Evolutionary conservation across 495 filamentous ascomycete species (phyloP).

Genomic region (Sphaerosporella brunnea): DNA sequence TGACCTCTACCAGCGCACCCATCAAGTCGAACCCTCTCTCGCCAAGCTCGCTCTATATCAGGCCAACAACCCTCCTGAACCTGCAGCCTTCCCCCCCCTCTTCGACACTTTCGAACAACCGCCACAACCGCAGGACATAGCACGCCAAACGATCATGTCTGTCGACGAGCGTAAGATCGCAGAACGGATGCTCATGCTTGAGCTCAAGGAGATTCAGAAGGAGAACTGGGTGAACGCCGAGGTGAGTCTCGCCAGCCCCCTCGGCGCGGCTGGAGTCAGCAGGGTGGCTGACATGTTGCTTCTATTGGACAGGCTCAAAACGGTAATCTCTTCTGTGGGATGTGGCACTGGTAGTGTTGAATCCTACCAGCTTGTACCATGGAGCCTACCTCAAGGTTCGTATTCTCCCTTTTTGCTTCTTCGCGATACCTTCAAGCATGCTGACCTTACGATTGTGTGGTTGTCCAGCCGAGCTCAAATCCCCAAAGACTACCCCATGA

Average conservation of each 20-base stretch:
- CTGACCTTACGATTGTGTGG: background rate
- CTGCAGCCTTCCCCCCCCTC: too few relatives aligned
- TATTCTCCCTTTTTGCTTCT: conserved; percentile 7
- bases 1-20: too few relatives aligned
- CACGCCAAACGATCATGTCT: conserved; percentile 19
- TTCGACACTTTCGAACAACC: too few relatives aligned
- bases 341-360: conserved; percentile 77
- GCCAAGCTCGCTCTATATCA: too few relatives aligned
- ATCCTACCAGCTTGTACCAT: conserved; percentile 76
- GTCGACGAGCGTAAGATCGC: conserved; percentile 31
- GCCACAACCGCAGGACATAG: too few relatives aligned
- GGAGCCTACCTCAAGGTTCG: conserved; percentile 70
- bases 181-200: conserved; percentile 72
- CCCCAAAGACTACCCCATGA: conserved; percentile 73
- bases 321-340: conserved; percentile 70
- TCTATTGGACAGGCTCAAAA: conserved; percentile 36
- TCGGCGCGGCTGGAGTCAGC: background rate
- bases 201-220: conserved; percentile 63
- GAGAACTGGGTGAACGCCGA: conserved; percentile 91
- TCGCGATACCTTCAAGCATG: background rate
- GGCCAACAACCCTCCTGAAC: too few relatives aligned
- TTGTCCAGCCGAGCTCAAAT: conserved; percentile 62
- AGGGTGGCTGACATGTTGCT: background rate
- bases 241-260: conserved; percentile 31
- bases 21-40: too few relatives aligned